Evolutionary conservation across 2,329 filamentous ascomycete species (phyloP), one percentile per base, ranked within the genome.

Genomic region (Albophoma yamanashiensis): DNA sequence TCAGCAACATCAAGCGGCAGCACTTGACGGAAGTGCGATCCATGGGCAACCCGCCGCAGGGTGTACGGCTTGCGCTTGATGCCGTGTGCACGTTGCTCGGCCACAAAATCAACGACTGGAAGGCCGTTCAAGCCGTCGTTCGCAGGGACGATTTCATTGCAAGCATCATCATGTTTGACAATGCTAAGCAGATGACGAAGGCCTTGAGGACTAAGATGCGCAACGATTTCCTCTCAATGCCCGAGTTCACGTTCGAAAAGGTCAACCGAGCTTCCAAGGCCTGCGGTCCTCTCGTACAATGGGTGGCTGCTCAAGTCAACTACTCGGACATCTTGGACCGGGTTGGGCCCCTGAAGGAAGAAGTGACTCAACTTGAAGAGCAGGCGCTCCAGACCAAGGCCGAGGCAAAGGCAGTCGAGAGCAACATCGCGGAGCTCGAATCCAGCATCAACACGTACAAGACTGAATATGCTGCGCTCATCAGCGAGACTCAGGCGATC

Each of bases 321-420:
- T 99, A 96, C 75, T 96, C 93, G n/a, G 92, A 94, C 65, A 99
- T 99, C 67, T 79, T 99, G 64, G 92, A 97, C 71, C 87, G 91
- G 43, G 92, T 99, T 61, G 95, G 93, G 2, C 94, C 94, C 31
- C 79, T 99, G 60, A 89, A 93, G 70, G 89, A 93, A 57, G 94
- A 99, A 74, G 93, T 99, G 55, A 83, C 84, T 31, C 81, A 89
- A 69, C 84, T 99, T 22, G 92, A 97, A 75, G 89, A 95, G 62
- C 85, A 93, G 72, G 91, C 93, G 39, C 79, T 96, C 56, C 86
- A 95, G 75, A 99, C 94, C 22, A 96, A 95, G 76, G 92, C 93
- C 0, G 89, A 96, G 72, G 94, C 94, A 9, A 89, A 91, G 75
- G 91, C 92, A 17, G 94, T 97, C 56, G 88, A 96, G 74, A 88